phyloP scores from a whole-genome alignment of 2,329 filamentous ascomycete species.

The Microdochium bolleyi region DNA sequence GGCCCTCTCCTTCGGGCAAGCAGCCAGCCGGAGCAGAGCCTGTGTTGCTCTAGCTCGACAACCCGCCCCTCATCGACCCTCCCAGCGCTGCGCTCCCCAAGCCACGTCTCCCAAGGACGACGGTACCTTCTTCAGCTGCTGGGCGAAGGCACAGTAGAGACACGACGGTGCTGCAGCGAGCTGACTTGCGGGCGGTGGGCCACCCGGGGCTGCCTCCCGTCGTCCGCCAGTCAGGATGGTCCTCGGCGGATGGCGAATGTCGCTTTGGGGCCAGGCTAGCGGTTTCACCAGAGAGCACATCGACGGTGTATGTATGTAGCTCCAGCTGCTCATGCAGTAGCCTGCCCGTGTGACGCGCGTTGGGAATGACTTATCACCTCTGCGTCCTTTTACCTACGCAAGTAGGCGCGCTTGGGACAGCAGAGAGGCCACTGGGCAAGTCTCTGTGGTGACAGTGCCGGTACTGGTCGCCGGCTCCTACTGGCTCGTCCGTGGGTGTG shows the following conservation, averaged over 20 bases:
- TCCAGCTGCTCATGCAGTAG: background rate
- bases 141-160: too few relatives aligned
- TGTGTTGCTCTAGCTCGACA: background rate
- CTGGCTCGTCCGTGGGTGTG: background rate
- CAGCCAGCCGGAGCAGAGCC: background rate
- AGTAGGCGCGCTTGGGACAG: background rate
- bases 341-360: background rate
- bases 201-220: background rate
- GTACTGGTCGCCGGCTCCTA: too few relatives aligned
- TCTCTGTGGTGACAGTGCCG: background rate
- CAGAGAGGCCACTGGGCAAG: too few relatives aligned
- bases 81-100: background rate
- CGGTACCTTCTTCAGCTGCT: background rate
- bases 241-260: background rate
- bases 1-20: background rate
- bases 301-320: background rate
- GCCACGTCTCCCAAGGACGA: background rate
- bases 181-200: too few relatives aligned
- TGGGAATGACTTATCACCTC: background rate
- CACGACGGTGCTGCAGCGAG: too few relatives aligned
- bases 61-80: background rate
- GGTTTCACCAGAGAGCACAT: background rate
- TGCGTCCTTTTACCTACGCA: too few relatives aligned
- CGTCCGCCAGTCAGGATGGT: background rate
- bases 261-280: background rate